Base-by-base conservation (phyloP, 2,329 filamentous ascomycete species). In the Colletotrichum liaoningense region DNA sequence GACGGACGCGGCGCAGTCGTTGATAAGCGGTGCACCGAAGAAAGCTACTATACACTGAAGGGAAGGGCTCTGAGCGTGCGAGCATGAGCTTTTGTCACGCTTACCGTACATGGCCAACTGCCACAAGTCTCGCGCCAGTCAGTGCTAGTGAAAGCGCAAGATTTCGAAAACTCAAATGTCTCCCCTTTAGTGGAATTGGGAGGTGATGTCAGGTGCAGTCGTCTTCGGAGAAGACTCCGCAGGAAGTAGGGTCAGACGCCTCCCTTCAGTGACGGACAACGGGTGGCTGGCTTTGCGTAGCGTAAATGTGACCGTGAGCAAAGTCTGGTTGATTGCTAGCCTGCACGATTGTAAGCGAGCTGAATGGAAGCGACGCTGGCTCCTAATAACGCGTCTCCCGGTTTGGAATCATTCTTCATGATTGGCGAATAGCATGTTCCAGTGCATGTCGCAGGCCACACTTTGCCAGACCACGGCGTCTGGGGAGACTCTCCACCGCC, bases 41-140 rank as follows among this genome's bases (percentile, higher is more conserved):
- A 55, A 68, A 52, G n/a, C 56, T 28, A 68, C 38, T 19, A 28
- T 63, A 46, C 49, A 33, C 26, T 38, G 24, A 35, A 58, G 3
- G 6, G 6, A 42, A 42, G 38, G 38, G 14, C 6, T 19, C 16
- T 19, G 9, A 49, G 42, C 19, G 8, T 7, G 8, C 19, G 42
- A 22, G 42, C 19, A 49, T 49, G 42, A 22, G 42, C 28, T 60
- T 60, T 73, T 69, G 70, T 69, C 59, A 59, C 59, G 70, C 70
- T 70, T 63, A 69, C 59, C 22, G 54, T 22, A 64, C 33, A 49
- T 42, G 24, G 30, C 19, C 14, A 16, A 24, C 42, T 28, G 59
- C 35, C 22, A 38, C 38, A 30, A 26, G 30, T 19, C 24, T 38
- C 12, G 38, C 62, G 30, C 62, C 46, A 26, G 16, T 42, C n/a